phyloP scores from a whole-genome alignment of 1,284 basidiomycete genomes.

The Sporisorium graminicola region DNA sequence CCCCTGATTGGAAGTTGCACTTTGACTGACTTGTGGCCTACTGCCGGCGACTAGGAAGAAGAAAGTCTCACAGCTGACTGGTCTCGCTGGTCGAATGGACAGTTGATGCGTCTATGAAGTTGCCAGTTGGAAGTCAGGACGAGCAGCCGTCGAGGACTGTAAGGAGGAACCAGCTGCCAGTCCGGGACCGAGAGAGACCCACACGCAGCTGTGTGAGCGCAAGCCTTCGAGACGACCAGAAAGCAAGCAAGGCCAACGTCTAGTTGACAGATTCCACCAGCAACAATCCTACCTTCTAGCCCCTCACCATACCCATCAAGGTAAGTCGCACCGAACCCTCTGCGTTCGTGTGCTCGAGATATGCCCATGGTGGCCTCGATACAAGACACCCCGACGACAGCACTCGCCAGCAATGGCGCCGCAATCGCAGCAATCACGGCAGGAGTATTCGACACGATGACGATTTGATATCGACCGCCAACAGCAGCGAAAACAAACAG shows the following conservation, averaged over 20 bases:
- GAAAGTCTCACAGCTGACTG: background rate
- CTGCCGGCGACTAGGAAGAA: background rate
- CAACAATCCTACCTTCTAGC: slow-evolving; percentile 21
- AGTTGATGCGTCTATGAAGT: background rate
- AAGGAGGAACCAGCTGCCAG: background rate
- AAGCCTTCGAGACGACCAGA: background rate
- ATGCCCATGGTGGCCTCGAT: slow-evolving; percentile 51
- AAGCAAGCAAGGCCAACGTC: slow-evolving; percentile 12
- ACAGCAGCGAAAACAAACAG: background rate
- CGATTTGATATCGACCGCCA: slow-evolving; percentile 11
- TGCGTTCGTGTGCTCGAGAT: slow-evolving; percentile 44
- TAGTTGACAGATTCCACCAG: slow-evolving; percentile 15
- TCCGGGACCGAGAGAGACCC: background rate
- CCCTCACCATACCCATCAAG: slow-evolving; percentile 51
- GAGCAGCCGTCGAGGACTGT: slow-evolving; percentile 1
- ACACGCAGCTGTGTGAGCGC: slow-evolving; percentile 1
- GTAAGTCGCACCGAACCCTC: slow-evolving; percentile 51
- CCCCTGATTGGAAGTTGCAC: background rate
- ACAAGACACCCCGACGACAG: slow-evolving; percentile 20
- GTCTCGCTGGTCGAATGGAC: background rate
- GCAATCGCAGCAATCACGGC: slow-evolving; percentile 12
- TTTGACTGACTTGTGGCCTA: background rate
- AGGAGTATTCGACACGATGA: slow-evolving; percentile 42
- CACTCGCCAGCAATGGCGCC: slow-evolving; percentile 16
- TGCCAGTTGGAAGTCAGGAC: background rate